Evolutionary conservation across 139 green algal species (phyloP), one percentile per base, ranked within the genome.

Genomic region (Spirogloea muscicola): DNA sequence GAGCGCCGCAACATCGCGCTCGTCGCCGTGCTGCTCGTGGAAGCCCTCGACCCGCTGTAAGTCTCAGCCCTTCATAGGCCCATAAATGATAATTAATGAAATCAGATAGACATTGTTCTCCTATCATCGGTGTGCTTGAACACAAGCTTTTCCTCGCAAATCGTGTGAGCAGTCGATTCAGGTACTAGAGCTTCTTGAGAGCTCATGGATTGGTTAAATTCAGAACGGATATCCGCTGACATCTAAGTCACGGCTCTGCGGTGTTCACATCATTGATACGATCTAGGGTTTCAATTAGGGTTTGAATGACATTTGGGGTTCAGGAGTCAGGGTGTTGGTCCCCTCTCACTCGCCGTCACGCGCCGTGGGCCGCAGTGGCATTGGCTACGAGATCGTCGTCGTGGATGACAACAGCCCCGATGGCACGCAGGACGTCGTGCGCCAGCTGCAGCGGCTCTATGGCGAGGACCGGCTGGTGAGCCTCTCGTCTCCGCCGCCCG

Each of bases 361-460:
- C 55, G 25, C 31, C 57, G 33, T 29, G 1, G 3, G 3, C 5
- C 0, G 0, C 70, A 78, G 58, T 10, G 29, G 48, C 0, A 63
- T 55, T 21, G 39, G 79, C 6, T 98, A 79, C 61, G 94, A 98
- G 68, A 84, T 97, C 9, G 76, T 98, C 0, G 75, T 98, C 10
- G 87, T 98, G 0, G 94, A 98, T 58, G 94, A 98, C 80, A 87
- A 83, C 74, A 96, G 88, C 71, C 94, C 92, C 0, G 94, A 98
- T 69, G 90, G 90, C 61, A 98, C 94, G 1, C 84, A 90, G 13
- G 88, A 91, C 0, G 89, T 93, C 1, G 87, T 91, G 6, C 59
- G 49, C 16, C 42, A 85, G 52, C 76, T 96, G 60, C 85, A 91
- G 60, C 37, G 70, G 10, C 58, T 62, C 2, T 93, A 89, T 51